Percentiles rank a stretch among this genome's conserved stretches.
These are phyloP conservation scores for Ophiostoma sp. DNA, from an alignment of 2,329 filamentous ascomycete genomes.

Conservation along the genomic window DNA sequence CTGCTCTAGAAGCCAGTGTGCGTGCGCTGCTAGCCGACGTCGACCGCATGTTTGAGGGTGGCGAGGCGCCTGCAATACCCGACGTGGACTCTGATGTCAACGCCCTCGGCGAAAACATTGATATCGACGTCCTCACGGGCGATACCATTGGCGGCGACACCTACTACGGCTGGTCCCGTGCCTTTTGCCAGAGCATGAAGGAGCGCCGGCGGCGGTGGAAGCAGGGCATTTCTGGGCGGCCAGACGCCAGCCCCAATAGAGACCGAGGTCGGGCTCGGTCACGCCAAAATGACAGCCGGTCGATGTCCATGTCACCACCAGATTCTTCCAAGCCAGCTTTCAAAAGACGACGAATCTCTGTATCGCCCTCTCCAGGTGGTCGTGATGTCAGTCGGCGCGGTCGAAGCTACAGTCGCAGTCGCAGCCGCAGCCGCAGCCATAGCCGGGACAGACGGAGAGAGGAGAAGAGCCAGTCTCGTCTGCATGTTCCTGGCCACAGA, in stretches of 20 bases:
- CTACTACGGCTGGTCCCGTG: slow-evolving; percentile 85
- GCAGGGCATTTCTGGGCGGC: background rate
- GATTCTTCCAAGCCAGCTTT: background rate
- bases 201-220: slow-evolving; percentile 43
- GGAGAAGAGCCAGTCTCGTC: background rate
- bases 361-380: background rate
- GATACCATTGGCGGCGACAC: slow-evolving; percentile 67
- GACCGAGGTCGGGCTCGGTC: background rate
- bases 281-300: background rate
- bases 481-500: background rate
- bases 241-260: background rate
- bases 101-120: slow-evolving; percentile 69
- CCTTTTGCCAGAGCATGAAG: slow-evolving; percentile 82
- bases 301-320: background rate
- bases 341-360: slow-evolving; percentile 6
- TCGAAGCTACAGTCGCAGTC: background rate
- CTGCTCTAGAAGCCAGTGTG: slow-evolving; percentile 66
- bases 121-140: slow-evolving; percentile 65
- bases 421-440: background rate
- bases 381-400: background rate
- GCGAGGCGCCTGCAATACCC: slow-evolving; percentile 44
- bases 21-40: slow-evolving; percentile 69
- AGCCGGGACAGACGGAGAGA: background rate
- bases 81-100: slow-evolving; percentile 64
- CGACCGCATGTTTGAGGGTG: slow-evolving; percentile 61